These are phyloP conservation scores for Artomyces pyxidatus DNA, from an alignment of 768 basidiomycete genomes.

Conservation along the genomic window DNA sequence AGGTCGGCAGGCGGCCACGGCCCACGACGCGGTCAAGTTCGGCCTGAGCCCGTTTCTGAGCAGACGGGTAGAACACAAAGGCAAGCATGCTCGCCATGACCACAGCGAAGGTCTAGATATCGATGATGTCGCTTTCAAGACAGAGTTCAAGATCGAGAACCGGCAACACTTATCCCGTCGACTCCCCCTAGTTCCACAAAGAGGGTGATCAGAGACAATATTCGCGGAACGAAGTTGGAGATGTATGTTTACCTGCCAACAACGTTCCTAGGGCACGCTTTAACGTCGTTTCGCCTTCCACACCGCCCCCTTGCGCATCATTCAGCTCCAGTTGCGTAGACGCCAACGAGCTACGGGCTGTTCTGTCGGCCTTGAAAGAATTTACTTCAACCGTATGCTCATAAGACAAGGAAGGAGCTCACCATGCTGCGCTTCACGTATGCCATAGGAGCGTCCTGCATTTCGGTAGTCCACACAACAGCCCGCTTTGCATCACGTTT, in stretches of 20 bases:
- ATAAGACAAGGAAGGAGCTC: neutral
- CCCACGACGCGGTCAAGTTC: conserved; percentile 14
- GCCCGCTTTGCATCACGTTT: neutral
- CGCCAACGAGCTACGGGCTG: no score
- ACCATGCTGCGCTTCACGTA: neutral
- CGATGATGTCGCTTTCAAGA: no score
- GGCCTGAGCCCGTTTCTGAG: conserved; percentile 8
- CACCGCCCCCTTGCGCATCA: no score
- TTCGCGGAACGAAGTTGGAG: neutral
- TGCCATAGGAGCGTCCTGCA: neutral
- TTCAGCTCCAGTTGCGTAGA: no score
- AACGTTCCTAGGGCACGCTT: neutral
- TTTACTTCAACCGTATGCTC: neutral
- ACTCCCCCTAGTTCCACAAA: neutral
- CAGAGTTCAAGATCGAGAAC: no score
- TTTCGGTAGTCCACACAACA: neutral
- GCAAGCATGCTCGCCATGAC: neutral
- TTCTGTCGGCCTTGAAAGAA: neutral
- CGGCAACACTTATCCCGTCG: neutral
- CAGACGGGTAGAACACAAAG: neutral
- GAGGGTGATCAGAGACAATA: no score
- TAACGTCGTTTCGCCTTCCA: no score
- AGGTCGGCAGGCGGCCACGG: conserved; percentile 7
- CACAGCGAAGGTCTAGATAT: neutral
- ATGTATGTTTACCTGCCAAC: neutral